Base-by-base conservation (phyloP, 2,329 filamentous ascomycete species). In the Aureobasidium sp. region DNA sequence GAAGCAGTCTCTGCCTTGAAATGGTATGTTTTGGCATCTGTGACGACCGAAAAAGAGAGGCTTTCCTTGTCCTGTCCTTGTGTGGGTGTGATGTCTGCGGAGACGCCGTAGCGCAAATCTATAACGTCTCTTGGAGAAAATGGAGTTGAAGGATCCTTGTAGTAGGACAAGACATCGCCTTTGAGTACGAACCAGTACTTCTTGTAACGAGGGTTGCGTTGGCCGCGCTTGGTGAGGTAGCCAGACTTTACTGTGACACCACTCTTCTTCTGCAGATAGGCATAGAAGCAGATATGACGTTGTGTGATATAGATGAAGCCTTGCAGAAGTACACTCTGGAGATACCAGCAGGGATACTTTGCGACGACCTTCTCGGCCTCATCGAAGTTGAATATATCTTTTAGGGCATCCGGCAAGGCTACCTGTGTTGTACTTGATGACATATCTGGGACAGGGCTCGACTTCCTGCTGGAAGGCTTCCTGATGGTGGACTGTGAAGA, bases 301-400 rank as follows among this genome's bases (percentile, higher is more conserved):
- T 88, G 82, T 0, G 94, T 97, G 70, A 99, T 90, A 76, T 97
- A 97, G 82, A 99, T 87, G 73, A 94, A 97, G 6, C 94, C 94
- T 72, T 97, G 92, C 9, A 97, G 82, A 34, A 97, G 79, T 48
- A 96, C 91, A 71, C 89, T 96, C 73, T 97, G 92, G 37, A 97
- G 78, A 43, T 97, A 78, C 87, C 91, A 97, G 76, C 93, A 97
- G 9, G 92, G 89, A 72, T 95, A 97, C 78, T 97, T 86, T 73
- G 89, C 86, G 65, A 96, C 85, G 26, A 97, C 90, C 64, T 92
- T 87, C 72, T 99, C 94, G 0, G 88, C 82, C 41, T 84, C 80
- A 32, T 91, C 85, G 67, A 97, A 94, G 55, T 87, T 83, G 70
- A 96, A 96, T 65, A 96, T 95, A n/a, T 72, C 68, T 44, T 65